Conservation (phyloP, 1,139 yeast species). For the Lodderomyces metapsilosis region DNA sequence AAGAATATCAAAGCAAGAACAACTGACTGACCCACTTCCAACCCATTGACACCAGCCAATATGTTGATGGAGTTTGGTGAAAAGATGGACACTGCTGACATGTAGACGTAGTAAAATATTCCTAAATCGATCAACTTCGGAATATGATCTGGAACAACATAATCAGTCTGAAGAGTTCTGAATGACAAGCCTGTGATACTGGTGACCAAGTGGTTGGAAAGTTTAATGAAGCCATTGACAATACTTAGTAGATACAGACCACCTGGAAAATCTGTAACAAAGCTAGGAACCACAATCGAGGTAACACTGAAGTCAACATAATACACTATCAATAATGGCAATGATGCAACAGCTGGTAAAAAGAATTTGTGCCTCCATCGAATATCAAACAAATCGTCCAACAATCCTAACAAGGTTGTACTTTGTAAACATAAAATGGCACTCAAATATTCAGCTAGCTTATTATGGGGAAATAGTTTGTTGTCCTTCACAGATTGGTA, state of each 20-base stretch:
- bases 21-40: slow-evolving; percentile 93
- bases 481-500: slow-evolving; percentile 31
- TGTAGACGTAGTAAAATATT: slow-evolving; percentile 73
- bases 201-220: slow-evolving; percentile 36
- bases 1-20: slow-evolving; percentile 71
- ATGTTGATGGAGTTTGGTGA: slow-evolving; percentile 97
- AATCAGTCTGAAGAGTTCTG: slow-evolving; percentile 36
- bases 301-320: slow-evolving; percentile 95
- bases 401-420: slow-evolving; percentile 81
- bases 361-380: slow-evolving; percentile 98
- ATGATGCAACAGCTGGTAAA: slow-evolving; percentile 89
- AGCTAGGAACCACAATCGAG: slow-evolving; percentile 79
- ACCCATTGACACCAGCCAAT: slow-evolving; percentile 92
- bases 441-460: slow-evolving; percentile 80
- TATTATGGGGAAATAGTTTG: slow-evolving; percentile 74
- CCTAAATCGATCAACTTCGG: slow-evolving; percentile 72
- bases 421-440: slow-evolving; percentile 82
- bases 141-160: slow-evolving; percentile 25
- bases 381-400: slow-evolving; percentile 92
- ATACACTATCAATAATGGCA: slow-evolving; percentile 87
- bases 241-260: slow-evolving; percentile 22
- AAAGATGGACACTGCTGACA: slow-evolving; percentile 89
- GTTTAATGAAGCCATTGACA: slow-evolving; percentile 23
- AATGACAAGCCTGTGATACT: slow-evolving; percentile 38
- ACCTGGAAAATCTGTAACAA: slow-evolving; percentile 42